Evolutionary conservation across 1,139 yeast species (phyloP).

Genomic region (Candida glucosophila): DNA sequence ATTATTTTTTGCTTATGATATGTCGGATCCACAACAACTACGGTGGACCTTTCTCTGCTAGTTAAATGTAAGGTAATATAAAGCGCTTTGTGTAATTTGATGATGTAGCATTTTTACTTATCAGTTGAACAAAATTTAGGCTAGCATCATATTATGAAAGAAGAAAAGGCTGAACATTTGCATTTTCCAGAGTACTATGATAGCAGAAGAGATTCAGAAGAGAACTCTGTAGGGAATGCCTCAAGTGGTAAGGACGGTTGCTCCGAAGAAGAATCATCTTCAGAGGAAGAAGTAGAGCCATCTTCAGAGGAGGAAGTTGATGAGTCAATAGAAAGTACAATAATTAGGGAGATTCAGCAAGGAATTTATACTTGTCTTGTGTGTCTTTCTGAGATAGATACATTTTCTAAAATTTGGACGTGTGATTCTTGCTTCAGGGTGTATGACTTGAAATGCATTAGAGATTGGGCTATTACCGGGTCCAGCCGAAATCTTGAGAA

Average conservation of each 20-base stretch:
- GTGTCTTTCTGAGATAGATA: constrained; percentile 74
- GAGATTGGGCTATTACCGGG: constrained; percentile 76
- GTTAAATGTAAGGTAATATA: not conserved
- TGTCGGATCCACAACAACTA: no score
- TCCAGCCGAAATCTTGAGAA: constrained; percentile 46
- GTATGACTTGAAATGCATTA: constrained; percentile 72
- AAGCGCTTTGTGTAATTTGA: not conserved
- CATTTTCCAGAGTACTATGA: not conserved
- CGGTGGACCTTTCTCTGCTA: constrained; percentile 1
- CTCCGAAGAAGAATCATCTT: no score
- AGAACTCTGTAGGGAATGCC: no score
- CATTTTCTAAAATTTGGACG: constrained; percentile 63
- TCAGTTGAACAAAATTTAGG: not conserved
- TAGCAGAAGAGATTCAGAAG: not conserved
- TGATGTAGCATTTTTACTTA: not conserved
- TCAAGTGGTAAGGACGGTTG: no score
- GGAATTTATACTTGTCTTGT: constrained; percentile 74
- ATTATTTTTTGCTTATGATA: no score
- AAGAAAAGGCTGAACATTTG: not conserved
- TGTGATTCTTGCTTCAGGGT: constrained; percentile 69
- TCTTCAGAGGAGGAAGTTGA: constrained; percentile 7
- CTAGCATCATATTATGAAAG: not conserved
- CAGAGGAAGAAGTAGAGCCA: no score
- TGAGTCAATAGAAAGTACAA: constrained; percentile 30
- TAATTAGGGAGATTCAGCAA: constrained; percentile 47